A percentile compares a stretch with the other conserved stretches of the same genome.
Evolutionary conservation across 306 rosid genomes (phyloP).

Genomic region (Gynostemma pentaphyllum): DNA sequence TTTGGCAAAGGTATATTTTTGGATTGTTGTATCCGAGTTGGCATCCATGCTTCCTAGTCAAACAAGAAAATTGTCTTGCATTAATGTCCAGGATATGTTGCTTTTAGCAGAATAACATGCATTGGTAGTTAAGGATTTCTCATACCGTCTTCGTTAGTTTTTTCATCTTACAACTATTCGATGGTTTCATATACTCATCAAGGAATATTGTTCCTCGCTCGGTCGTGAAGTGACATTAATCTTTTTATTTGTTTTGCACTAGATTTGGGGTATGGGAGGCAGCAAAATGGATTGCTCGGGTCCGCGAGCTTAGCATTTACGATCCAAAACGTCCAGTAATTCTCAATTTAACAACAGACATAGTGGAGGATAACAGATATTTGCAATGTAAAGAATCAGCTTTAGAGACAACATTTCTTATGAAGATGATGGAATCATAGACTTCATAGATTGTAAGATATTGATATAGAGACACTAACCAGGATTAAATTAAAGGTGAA

Average conservation of each 20-base stretch:
- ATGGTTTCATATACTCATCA: not conserved
- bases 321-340: conserved; percentile 66
- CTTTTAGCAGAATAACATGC: not conserved
- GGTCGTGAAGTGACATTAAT: not conserved
- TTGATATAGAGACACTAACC: not conserved
- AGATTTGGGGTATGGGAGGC: conserved; percentile 98
- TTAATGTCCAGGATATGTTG: not conserved
- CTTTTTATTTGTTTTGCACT: conserved; percentile 3
- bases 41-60: not conserved
- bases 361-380: conserved; percentile 86
- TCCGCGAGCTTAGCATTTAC: conserved; percentile 52
- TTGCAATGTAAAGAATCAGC: conserved; percentile 92
- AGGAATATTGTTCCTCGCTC: not conserved
- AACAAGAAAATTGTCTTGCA: not conserved
- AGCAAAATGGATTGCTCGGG: conserved; percentile 88
- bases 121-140: not conserved
- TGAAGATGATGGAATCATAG: conserved; percentile 60
- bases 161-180: not conserved
- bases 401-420: conserved; percentile 68
- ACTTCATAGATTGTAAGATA: conserved; percentile 3
- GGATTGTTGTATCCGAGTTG: too few species aligned
- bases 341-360: conserved; percentile 60
- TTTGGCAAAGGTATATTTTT: too few species aligned
- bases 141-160: not conserved
- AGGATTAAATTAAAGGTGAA: not conserved